Evolutionary conservation across 2,329 filamentous ascomycete species (phyloP), one percentile per base, ranked within the genome.

Genomic region (Capronia coronata): DNA sequence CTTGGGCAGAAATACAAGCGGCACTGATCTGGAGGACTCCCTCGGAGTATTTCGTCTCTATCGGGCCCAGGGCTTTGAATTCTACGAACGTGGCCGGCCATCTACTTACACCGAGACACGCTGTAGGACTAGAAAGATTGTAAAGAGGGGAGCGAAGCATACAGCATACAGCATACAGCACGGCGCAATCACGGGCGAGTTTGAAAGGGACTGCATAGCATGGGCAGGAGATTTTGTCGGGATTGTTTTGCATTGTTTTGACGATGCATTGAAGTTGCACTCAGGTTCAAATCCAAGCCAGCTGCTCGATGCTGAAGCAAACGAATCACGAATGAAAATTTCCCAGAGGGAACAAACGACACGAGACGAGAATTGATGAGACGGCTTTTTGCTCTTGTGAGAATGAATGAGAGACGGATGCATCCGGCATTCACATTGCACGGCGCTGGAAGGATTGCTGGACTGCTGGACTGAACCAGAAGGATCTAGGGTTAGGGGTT

Each of bases 1-100:
- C 11, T 29, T 19, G 25, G 34, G 16, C 41, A 57, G 55, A 57
- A 57, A 52, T 57, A 57, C 49, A 57, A 57, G 41, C 48, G 55
- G n/a, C 52, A 57, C 46, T 57, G 34, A 52, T 35, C 14, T 46
- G 29, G 29, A 19, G 16, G 9, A 13, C 8, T 11, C 7, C 19
- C 9, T 40, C 37, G 19, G 6, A n/a, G n/a, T n/a, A n/a, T n/a
- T 35, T 35, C 32, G 13, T 6, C 32, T 35, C 32, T n/a, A 6
- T 13, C 5, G 32, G 13, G 5, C n/a, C n/a, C 13, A n/a, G 13
- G n/a, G 16, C 32, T 18, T 5, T 35, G 32, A 27, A n/a, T n/a
- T n/a, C n/a, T n/a, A n/a, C n/a, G n/a, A n/a, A n/a, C n/a, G n/a
- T n/a, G n/a, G n/a, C n/a, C n/a, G n/a, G n/a, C n/a, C n/a, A n/a